These are phyloP conservation scores for Apiotrichum montevideense DNA, from an alignment of 1,284 basidiomycete species.

Conservation along the genomic window DNA sequence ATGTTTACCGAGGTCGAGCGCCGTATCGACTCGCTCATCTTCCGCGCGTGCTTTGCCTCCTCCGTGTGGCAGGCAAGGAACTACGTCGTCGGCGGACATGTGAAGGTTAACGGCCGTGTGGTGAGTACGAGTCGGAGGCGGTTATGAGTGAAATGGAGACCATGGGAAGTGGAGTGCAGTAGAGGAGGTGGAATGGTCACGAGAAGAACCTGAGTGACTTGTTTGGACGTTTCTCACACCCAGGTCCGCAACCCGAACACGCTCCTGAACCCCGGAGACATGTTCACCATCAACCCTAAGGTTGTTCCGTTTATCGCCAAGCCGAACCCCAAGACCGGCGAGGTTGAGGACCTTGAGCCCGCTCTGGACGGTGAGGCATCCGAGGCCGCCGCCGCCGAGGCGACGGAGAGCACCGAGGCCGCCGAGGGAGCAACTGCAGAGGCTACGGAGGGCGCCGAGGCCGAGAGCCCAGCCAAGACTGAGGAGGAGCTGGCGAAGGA, in stretches of 20 bases:
- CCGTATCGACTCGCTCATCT: conserved; percentile 84
- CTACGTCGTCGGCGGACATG: conserved; percentile 79
- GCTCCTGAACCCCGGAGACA: conserved; percentile 88
- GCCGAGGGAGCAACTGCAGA: conserved; percentile 10
- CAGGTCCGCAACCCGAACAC: conserved; percentile 81
- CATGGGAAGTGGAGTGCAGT: too few relatives aligned
- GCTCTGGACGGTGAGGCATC: conserved; percentile 18
- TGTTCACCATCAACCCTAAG: conserved; percentile 79
- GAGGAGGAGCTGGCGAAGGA: not conserved
- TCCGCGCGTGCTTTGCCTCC: conserved; percentile 82
- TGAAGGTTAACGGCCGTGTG: conserved; percentile 82
- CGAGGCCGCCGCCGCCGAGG: conserved; percentile 7
- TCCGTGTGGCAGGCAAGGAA: conserved; percentile 84
- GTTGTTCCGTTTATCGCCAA: conserved; percentile 66
- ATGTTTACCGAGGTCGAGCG: conserved; percentile 93
- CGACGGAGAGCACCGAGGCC: conserved; percentile 6
- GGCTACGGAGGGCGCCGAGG: conserved; percentile 13
- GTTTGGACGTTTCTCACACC: not conserved
- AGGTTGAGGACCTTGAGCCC: conserved; percentile 17
- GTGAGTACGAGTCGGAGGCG: conserved; percentile 50
- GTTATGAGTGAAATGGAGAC: too few relatives aligned
- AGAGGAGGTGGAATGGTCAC: too few relatives aligned
- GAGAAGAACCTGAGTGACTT: not conserved
- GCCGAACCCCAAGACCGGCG: conserved; percentile 1
- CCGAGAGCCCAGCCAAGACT: conserved; percentile 7